Base-by-base conservation (phyloP, 495 filamentous ascomycete genomes). In the Hyaloscypha variabilis region DNA sequence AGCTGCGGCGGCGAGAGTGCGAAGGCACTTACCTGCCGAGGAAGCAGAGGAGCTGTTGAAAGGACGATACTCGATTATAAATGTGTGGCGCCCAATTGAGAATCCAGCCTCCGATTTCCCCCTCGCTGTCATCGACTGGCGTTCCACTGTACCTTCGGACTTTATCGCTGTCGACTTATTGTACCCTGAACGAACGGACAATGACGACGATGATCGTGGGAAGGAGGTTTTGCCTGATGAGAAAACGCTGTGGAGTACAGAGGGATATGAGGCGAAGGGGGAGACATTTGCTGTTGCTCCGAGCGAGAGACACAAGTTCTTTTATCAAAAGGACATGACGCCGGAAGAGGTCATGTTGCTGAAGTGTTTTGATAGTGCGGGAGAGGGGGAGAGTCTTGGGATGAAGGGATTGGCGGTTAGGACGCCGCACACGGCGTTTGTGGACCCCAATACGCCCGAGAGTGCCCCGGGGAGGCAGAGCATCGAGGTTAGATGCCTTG, bases 281-380 rank as follows among this genome's bases (percentile, higher is more conserved):
- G 60, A 62, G 60, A 62, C 60, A n/a, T 62, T 53, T 36, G 60
- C 60, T 4, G 60, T 62, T n/a, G 60, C 60, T 17, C 60, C 60
- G 31, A 62, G 26, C 8, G 60, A 62, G 17, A 21, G 19, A 34
- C 60, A 62, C 29, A 53, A 21, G 29, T 62, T 62, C n/a, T 62
- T 51, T 42, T 62, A 62, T 42, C 26, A 54, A 8, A 62, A 62
- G 60, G 60, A 62, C 54, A 62, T 62, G 60, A 62, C 13, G 21
- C 60, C 60, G 11, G 60, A 62, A 28, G 60, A 62, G 50, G 60
- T 62, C 21, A 62, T 62, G 60, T 19, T 62, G 0, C 34, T 62
- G 26, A 62, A 62, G 60, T 62, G 60, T 29, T 62, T 54, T 42
- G 60, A 62, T 62, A 62, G 60, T 54, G 46, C 50, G 3, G 60